phyloP scores from a whole-genome alignment of 2,329 filamentous ascomycete species.

The Cryphonectria parasitica region DNA sequence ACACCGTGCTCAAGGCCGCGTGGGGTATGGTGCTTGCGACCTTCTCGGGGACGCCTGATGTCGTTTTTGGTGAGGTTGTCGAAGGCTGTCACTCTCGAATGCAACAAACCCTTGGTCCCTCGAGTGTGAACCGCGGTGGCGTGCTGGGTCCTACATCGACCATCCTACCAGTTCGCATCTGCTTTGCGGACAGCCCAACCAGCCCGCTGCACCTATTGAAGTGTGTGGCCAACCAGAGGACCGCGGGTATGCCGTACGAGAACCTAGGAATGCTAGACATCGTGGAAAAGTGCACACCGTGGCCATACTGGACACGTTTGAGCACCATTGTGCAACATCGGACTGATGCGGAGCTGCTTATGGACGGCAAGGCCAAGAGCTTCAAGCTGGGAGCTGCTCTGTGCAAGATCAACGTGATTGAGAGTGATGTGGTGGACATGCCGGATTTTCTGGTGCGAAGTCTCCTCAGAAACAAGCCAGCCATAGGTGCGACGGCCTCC shows the following conservation, averaged over 20 bases:
- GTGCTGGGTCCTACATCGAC: conserved; percentile 54
- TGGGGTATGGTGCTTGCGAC: conserved; percentile 61
- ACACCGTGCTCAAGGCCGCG: conserved; percentile 59
- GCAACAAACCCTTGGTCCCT: conserved; percentile 33
- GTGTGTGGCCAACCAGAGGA: conserved; percentile 53
- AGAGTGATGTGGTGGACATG: conserved; percentile 45
- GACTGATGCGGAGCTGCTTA: conserved; percentile 44
- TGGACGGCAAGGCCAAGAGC: conserved; percentile 39
- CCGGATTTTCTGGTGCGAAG: conserved; percentile 53
- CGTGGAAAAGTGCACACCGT: conserved; percentile 56
- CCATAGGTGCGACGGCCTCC: background rate
- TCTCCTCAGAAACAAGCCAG: conserved; percentile 31
- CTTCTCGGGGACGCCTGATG: conserved; percentile 52
- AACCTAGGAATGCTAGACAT: conserved; percentile 56
- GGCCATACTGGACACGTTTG: conserved; percentile 58
- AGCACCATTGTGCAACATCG: conserved; percentile 59
- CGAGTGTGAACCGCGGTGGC: conserved; percentile 59
- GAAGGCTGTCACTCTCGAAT: conserved; percentile 51
- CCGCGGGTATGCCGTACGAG: conserved; percentile 52
- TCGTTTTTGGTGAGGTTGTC: conserved; percentile 60
- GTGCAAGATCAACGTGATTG: conserved; percentile 49
- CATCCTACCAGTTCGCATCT: conserved; percentile 53
- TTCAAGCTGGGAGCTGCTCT: conserved; percentile 51
- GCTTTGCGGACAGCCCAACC: conserved; percentile 47
- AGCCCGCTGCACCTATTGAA: conserved; percentile 55